Evolutionary conservation across 495 filamentous ascomycete genomes (phyloP), one percentile per base, ranked within the genome.

Genomic region (Penicillium manginii): DNA sequence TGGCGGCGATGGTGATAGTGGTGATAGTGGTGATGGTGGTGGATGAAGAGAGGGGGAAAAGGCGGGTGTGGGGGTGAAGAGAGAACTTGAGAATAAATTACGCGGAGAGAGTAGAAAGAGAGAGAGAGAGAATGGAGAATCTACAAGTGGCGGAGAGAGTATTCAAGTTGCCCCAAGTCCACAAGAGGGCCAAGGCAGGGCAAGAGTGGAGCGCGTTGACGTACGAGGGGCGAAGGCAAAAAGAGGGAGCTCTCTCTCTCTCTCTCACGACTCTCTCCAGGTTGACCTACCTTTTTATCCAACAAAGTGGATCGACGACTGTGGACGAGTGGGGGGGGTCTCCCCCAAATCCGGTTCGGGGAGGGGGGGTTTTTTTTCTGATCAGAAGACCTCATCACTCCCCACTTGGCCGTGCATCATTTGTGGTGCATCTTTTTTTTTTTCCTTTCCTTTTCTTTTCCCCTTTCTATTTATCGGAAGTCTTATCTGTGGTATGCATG

Each of bases 321-420:
- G 55, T 40, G 46, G 45, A 57, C 32, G 43, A 57, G n/a, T 52
- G 52, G 55, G 56, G 51, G 52, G 52, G 50, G 59, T 52, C 52
- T 54, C 50, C 35, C 54, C 65, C 64, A 66, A 68, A 66, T 65
- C 65, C 60, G 61, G 62, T 62, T 66, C 66, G 61, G 59, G 15
- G 61, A 57, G 15, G 35, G 33, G 40, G 40, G 57, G 57, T 59
- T 67, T 70, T 72, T 74, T 73, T 75, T 74, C 63, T 77, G 74
- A 75, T 77, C 74, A 75, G 71, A 74, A 71, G 74, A 77, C 74
- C 74, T 71, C 67, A 63, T 73, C 68, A 72, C 64, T 55, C 52
- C 62, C 64, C 68, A 64, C 64, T 59, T 48, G 53, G 50, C 11
- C 45, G 45, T 47, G 45, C 45, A 47, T 47, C 45, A 47, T 47